Evolutionary conservation across 768 basidiomycete species (phyloP), one percentile per base, ranked within the genome.

Genomic region (Suillus subluteus): DNA sequence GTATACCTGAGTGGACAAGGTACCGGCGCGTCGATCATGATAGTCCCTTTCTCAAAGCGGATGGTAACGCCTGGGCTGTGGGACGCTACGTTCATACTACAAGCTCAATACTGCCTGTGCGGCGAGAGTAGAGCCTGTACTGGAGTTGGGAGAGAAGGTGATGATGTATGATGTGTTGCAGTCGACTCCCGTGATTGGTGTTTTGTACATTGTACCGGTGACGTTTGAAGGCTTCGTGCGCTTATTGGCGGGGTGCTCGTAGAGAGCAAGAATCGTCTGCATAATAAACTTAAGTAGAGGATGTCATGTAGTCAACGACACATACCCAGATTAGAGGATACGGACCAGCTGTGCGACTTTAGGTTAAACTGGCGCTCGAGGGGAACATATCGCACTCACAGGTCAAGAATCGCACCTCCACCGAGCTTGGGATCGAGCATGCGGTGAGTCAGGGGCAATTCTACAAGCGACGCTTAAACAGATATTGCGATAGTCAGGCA

Each of bases 381-480:
- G 37, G 23, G 32, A 23, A 65, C 6, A 21, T 12, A 58, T 43
- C 15, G n/a, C 32, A 64, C 63, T 69, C 66, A 83, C 81, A 87
- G 78, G 68, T 86, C 86, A 18, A 87, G 78, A 7, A 87, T 71
- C 9, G 81, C 83, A 3, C 84, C 85, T 35, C 85, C 85, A 15
- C 83, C 85, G n/a, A 87, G 80, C 38, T 77, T 75, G 2, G 86
- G 84, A 67, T 85, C 81, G 62, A 86, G 72, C 67, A 87, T 85
- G 13, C 85, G 77, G 70, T 83, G 80, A 11, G 78, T 82, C 61
- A 74, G 71, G 2, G 82, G 79, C 48, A 79, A 73, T 66, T 82
- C 83, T 82, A 40, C 37, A 18, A 50, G n/a, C 16, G 21, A n/a
- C 35, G 1, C n/a, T 56, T 18, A 3, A 16, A 26, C 32, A 15